Base-by-base conservation (phyloP, 2,329 filamentous ascomycete species). In the Celoporthe dispersa region DNA sequence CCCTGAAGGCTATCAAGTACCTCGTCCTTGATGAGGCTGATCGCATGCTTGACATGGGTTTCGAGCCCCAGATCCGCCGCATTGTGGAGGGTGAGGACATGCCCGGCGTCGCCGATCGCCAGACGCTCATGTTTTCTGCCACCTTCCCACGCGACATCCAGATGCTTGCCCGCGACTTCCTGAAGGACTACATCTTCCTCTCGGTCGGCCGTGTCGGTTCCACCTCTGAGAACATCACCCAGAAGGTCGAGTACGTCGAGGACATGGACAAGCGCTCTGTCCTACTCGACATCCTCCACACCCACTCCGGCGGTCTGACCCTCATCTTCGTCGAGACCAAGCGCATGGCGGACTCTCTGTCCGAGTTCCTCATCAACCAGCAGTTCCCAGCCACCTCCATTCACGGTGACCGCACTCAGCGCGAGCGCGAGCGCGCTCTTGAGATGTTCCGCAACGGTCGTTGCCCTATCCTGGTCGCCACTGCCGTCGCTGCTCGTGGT, bases 41-140 rank as follows among this genome's bases (percentile, higher is more conserved):
- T 86, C 96, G 96, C 82, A 99, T 99, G 96, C 88, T 99, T 88
- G 96, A 99, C 88, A 99, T 99, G 96, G 96, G 96, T 96, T 99
- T 99, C 88, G 96, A 99, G 87, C 96, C 96, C 78, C 96, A 99
- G 85, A 99, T 99, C 80, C 94, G 96, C 79, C 93, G 95, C 78
- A 98, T 99, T 78, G 96, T 99, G 61, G 95, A 98, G 84, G 94
- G 94, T 72, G 96, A 98, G 84, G 96, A 99, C 78, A 99, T 99
- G 96, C 96, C 96, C 70, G 82, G 83, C 67, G 93, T 95, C 72
- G 85, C 90, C 75, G 85, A 88, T 77, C 94, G 96, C 79, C 96
- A 99, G 84, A 99, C 96, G 68, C 95, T 99, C 86, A 99, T 99
- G 96, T 99, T 99, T 82, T 99, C 96, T 55, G 96, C 96, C 81